Conservation (phyloP, 768 basidiomycete species). For the Suillus variegatus region DNA sequence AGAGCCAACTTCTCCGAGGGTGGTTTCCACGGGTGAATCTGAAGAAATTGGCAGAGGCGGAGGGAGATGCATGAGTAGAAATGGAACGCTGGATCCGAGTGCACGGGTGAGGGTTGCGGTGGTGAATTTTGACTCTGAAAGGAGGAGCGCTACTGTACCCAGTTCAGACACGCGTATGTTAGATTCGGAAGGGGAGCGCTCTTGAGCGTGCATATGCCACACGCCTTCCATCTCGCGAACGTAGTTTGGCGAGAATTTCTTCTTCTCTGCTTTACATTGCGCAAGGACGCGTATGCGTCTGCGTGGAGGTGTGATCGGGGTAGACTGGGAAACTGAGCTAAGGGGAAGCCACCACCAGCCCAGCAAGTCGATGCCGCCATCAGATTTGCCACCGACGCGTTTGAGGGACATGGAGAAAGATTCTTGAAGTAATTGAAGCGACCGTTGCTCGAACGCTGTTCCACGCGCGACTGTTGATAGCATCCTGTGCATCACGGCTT, state of each 20-base stretch:
- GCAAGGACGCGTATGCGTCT: conserved; percentile 74
- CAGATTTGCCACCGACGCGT: conserved; percentile 82
- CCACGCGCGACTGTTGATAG: conserved; percentile 68
- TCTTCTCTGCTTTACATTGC: conserved; percentile 92
- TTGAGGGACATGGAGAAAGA: conserved; percentile 78
- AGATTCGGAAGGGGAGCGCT: neutral
- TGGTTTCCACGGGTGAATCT: neutral
- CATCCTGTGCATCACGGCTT: neutral
- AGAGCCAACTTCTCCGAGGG: conserved; percentile 39
- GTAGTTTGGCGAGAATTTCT: conserved; percentile 74
- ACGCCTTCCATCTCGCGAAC: conserved; percentile 95
- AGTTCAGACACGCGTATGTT: conserved; percentile 6
- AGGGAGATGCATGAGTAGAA: conserved; percentile 80
- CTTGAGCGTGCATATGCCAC: conserved; percentile 39
- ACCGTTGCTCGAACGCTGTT: conserved; percentile 71
- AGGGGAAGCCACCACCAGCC: conserved; percentile 93
- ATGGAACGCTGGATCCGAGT: conserved; percentile 73
- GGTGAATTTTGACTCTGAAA: conserved; percentile 84
- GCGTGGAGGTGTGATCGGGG: conserved; percentile 26
- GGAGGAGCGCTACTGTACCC: conserved; percentile 61
- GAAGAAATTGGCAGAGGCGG: conserved; percentile 19
- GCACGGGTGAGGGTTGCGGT: conserved; percentile 67
- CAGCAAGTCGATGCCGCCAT: conserved; percentile 85
- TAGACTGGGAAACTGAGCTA: conserved; percentile 3
- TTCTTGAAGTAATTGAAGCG: conserved; percentile 57